Base-by-base conservation (phyloP, 108 stramenopile species). In the Licmophora abbreviata region DNA sequence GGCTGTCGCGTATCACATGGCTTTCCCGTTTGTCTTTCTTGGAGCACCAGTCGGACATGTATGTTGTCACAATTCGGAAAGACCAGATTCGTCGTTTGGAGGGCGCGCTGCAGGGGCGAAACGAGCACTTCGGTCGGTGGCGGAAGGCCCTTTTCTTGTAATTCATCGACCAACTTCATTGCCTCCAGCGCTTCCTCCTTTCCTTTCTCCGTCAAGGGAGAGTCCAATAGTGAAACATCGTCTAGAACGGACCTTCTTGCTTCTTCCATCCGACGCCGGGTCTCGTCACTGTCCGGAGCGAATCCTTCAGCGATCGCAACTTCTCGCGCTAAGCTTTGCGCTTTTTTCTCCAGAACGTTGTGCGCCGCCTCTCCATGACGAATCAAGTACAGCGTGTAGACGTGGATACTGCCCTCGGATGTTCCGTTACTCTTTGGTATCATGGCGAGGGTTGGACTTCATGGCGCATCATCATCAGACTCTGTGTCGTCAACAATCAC, bases 351-450 rank as follows among this genome's bases (percentile, higher is more conserved):
- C 37, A 40, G 49, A 4, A 81, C 54, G 42, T 87, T 87, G 61
- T 83, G 85, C 9, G 40, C 35, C 0, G 85, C 85, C 40, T 80
- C 79, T 7, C 85, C 81, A 44, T 87, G 85, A 10, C 85, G 78
- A 48, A 87, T 73, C 12, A 87, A 56, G 41, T 74, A 79, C 29
- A 86, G 51, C 5, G 83, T 81, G 29, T 32, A 56, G 1, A 29
- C 26, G 28, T 40, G 15, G 15, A 40, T 5, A 5, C 4, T 18
- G 38, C 38, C 2, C 20, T 40, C 38, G n/a, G n/a, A n/a, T n/a
- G n/a, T n/a, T n/a, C n/a, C n/a, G n/a, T n/a, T n/a, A n/a, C n/a
- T n/a, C n/a, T n/a, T n/a, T n/a, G n/a, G n/a, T n/a, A n/a, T n/a
- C n/a, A n/a, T n/a, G n/a, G n/a, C n/a, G n/a, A n/a, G n/a, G n/a